These are phyloP conservation scores for Willaertia magna DNA, from an alignment of 208 protist species.

Conservation along the genomic window DNA sequence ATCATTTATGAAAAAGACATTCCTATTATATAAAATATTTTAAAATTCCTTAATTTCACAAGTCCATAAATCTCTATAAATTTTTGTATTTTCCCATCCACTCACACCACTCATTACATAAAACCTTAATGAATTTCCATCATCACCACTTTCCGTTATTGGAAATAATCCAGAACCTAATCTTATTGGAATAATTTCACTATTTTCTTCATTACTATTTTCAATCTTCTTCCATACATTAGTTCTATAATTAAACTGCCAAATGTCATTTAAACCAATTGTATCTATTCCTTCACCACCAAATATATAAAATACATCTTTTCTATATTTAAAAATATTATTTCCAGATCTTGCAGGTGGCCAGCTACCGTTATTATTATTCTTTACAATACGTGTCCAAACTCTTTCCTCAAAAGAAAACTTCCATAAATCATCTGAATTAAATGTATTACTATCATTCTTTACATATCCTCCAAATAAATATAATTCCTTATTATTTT, in stretches of 20 bases:
- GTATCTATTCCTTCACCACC: not conserved
- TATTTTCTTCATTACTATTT: not conserved
- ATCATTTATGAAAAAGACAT: no score
- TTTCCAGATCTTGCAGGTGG: not conserved
- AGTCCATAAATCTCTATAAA: not conserved
- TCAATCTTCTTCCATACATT: not conserved
- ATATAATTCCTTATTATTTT: not conserved
- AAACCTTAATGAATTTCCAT: no score
- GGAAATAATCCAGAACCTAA: not conserved
- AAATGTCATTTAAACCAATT: not conserved
- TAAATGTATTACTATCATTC: not conserved
- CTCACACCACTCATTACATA: not conserved
- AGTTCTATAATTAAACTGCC: not conserved
- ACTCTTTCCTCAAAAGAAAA: not conserved
- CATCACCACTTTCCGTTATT: no score
- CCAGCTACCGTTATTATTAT: not conserved
- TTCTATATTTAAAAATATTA: not conserved
- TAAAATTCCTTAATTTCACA: no score
- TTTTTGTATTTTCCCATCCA: not conserved
- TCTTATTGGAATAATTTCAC: not conserved
- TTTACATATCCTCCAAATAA: not conserved
- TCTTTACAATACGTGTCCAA: not conserved
- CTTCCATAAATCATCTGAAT: not conserved
- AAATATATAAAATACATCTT: not conserved
- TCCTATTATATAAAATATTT: no score